Percentiles rank a stretch among this genome's conserved stretches.
These are phyloP conservation scores for Cystobasidium tubakii DNA, from an alignment of 768 basidiomycete genomes.

Conservation along the genomic window DNA sequence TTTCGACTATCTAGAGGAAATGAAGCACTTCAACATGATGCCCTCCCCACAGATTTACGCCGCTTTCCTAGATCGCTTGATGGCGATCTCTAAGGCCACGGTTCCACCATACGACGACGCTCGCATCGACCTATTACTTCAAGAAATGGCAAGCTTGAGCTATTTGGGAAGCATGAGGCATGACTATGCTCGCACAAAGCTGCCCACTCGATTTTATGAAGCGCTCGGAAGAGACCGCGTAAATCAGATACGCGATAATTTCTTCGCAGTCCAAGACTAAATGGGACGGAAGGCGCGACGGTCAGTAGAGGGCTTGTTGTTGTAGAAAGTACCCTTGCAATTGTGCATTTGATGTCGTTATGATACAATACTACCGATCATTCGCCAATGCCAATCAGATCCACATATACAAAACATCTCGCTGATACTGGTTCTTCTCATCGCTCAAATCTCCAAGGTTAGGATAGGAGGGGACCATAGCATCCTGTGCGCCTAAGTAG, in stretches of 20 bases:
- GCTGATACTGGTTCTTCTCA: conserved; percentile 28
- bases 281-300: background rate
- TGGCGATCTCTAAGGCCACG: background rate
- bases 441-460: conserved; percentile 25
- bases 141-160: conserved; percentile 33
- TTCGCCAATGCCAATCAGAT: background rate
- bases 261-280: background rate
- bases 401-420: conserved; percentile 33
- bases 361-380: background rate
- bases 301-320: background rate
- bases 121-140: conserved; percentile 15
- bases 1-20: conserved; percentile 35
- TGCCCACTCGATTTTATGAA: background rate
- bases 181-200: background rate
- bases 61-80: background rate
- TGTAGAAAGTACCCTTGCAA: background rate
- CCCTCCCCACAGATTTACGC: conserved; percentile 21
- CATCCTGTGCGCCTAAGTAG: conserved; percentile 82
- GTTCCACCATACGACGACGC: background rate
- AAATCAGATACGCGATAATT: background rate
- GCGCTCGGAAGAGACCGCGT: background rate
- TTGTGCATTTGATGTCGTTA: background rate
- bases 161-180: conserved; percentile 3
- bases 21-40: conserved; percentile 28
- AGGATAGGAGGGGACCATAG: conserved; percentile 69